Evolutionary conservation across 805 yeast genomes (phyloP).

Genomic region (Maudiozyma barnettii): DNA sequence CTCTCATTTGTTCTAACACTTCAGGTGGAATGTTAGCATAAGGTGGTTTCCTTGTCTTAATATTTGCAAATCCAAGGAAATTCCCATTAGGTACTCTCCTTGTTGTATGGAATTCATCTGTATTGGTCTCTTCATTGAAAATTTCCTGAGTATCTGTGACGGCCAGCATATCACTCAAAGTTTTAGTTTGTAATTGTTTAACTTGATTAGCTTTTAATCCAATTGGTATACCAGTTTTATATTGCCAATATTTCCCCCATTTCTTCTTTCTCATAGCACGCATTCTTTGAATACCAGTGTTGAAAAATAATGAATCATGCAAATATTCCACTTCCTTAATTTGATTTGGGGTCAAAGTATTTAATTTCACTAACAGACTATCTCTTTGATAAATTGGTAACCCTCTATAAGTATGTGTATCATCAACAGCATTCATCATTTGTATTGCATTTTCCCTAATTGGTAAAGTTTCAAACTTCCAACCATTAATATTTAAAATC

Average conservation of each 20-base stretch:
- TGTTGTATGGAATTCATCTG: conserved; percentile 36
- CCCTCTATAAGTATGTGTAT: conserved; percentile 30
- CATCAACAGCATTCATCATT: conserved; percentile 9
- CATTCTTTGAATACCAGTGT: conserved; percentile 35
- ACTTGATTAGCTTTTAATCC: conserved; percentile 23
- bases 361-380: conserved; percentile 23
- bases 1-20: not conserved
- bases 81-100: conserved; percentile 42
- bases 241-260: conserved; percentile 42
- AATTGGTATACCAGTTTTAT: conserved; percentile 33
- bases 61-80: conserved; percentile 36
- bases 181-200: conserved; percentile 19
- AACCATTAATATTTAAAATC: conserved; percentile 21
- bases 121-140: conserved; percentile 33
- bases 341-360: conserved; percentile 27
- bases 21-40: conserved; percentile 17
- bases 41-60: conserved; percentile 37
- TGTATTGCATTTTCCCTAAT: not conserved
- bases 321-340: conserved; percentile 40
- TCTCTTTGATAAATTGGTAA: conserved; percentile 34
- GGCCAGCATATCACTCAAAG: conserved; percentile 26
- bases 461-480: conserved; percentile 28
- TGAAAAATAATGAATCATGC: conserved; percentile 40
- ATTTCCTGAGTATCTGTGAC: conserved; percentile 24
- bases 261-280: conserved; percentile 35